Evolutionary conservation across 495 filamentous ascomycete genomes (phyloP).

Genomic region (Penicillium nucicola): DNA sequence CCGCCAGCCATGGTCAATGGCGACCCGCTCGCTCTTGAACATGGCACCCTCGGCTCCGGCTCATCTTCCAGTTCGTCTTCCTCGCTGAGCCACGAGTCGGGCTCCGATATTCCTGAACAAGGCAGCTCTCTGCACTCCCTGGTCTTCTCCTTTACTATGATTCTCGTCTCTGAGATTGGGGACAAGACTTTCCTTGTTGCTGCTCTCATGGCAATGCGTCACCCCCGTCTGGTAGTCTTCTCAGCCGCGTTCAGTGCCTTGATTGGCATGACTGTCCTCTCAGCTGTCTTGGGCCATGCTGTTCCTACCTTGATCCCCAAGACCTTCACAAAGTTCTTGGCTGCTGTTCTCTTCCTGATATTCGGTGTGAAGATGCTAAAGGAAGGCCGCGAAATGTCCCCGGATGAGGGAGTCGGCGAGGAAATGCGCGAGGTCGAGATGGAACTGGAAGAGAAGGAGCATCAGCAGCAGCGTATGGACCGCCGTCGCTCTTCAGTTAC

Average conservation of each 20-base stretch:
- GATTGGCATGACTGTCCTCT: conserved; percentile 93
- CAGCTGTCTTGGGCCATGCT: conserved; percentile 89
- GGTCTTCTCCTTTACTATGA: conserved; percentile 91
- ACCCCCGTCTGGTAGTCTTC: conserved; percentile 90
- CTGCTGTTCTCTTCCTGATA: conserved; percentile 78
- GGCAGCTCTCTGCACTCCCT: conserved; percentile 89
- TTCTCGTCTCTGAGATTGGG: conserved; percentile 93
- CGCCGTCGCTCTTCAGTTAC: conserved; percentile 51
- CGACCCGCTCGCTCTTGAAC: conserved; percentile 60
- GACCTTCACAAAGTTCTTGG: conserved; percentile 79
- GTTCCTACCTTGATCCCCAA: conserved; percentile 90
- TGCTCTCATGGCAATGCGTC: conserved; percentile 98
- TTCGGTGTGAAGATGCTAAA: conserved; percentile 84
- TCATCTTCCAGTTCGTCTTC: conserved; percentile 22
- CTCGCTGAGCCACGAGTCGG: conserved; percentile 32
- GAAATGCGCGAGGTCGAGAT: conserved; percentile 97
- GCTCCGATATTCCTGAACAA: conserved; percentile 42
- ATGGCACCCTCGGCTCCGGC: conserved; percentile 43
- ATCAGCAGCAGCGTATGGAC: conserved; percentile 54
- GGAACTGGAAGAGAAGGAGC: conserved; percentile 93
- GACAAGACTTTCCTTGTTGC: conserved; percentile 99
- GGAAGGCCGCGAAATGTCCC: conserved; percentile 84
- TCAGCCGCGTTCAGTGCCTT: conserved; percentile 88
- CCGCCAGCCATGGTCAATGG: conserved; percentile 64
- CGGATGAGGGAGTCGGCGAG: conserved; percentile 82